Evolutionary conservation across 371 early-diverging fungal genomes (phyloP).

Genomic region (Encephalitozoon intestinalis): DNA sequence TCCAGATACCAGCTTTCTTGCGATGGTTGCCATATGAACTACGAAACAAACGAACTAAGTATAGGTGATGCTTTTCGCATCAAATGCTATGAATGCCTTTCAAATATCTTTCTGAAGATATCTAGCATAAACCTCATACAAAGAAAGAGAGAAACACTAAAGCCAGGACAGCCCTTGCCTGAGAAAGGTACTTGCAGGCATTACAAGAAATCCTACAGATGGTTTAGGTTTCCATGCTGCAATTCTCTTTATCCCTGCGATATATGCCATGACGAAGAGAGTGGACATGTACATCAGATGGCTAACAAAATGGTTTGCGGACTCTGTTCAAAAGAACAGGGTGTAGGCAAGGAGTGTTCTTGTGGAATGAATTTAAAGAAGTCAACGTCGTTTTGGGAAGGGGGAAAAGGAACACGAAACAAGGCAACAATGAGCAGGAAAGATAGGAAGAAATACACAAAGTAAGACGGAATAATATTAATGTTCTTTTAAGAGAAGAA

Average conservation of each 20-base stretch:
- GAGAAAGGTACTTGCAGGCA: constrained; percentile 76
- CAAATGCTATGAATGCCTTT: constrained; percentile 64
- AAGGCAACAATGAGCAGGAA: constrained; percentile 70
- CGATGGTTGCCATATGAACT: constrained; percentile 33
- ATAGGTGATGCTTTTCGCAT: constrained; percentile 1
- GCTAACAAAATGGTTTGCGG: constrained; percentile 83
- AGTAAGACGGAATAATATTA: constrained; percentile 6
- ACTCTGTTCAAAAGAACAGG: constrained; percentile 74
- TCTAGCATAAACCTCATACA: constrained; percentile 64
- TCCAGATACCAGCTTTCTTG: constrained; percentile 43
- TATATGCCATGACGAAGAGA: constrained; percentile 73
- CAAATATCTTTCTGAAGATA: constrained; percentile 64
- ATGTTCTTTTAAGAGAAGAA: constrained; percentile 69
- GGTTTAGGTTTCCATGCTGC: constrained; percentile 92
- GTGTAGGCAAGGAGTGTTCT: constrained; percentile 63
- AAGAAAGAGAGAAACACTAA: constrained; percentile 60
- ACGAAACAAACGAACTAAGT: constrained; percentile 19
- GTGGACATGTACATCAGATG: constrained; percentile 63
- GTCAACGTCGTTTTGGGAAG: constrained; percentile 78
- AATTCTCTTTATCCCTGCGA: constrained; percentile 75
- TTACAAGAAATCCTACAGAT: constrained; percentile 77
- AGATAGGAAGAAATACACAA: constrained; percentile 64
- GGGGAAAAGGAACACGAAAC: constrained; percentile 80
- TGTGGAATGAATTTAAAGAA: constrained; percentile 65
- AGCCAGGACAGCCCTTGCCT: constrained; percentile 50